Evolutionary conservation across 2,329 filamentous ascomycete genomes (phyloP).

Genomic region (Plenodomus tracheiphilus): DNA sequence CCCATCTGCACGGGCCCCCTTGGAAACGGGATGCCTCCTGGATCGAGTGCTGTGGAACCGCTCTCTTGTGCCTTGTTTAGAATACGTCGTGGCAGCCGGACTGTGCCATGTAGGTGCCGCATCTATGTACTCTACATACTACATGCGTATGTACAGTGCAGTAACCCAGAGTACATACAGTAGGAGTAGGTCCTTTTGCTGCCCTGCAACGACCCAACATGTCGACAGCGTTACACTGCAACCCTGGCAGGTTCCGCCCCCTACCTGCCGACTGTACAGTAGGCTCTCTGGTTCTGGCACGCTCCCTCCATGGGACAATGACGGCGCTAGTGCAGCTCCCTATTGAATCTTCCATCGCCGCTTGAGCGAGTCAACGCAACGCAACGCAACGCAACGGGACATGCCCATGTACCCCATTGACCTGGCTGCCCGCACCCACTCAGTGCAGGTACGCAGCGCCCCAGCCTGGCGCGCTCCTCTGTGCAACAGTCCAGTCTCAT

Average conservation of each 20-base stretch:
- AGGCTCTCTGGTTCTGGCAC: too few relatives aligned
- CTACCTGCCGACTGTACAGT: not conserved
- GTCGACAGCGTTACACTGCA: conserved; percentile 15
- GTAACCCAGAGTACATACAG: too few relatives aligned
- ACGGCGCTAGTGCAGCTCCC: conserved; percentile 18
- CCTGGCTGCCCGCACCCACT: conserved; percentile 15
- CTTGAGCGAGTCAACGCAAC: too few relatives aligned
- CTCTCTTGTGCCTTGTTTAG: not conserved
- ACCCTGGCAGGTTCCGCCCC: conserved; percentile 16
- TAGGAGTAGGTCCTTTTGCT: not conserved
- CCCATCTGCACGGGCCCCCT: not conserved
- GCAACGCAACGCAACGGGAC: too few relatives aligned
- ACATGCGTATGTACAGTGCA: too few relatives aligned
- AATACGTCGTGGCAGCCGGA: not conserved
- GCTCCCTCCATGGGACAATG: too few relatives aligned
- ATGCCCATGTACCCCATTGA: conserved; percentile 2
- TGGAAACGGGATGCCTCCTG: not conserved
- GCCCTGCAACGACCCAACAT: not conserved
- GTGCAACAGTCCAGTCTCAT: too few relatives aligned
- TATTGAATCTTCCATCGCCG: conserved; percentile 16
- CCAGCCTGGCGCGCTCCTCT: conserved; percentile 15
- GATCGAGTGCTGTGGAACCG: not conserved
- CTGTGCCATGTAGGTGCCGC: too few relatives aligned
- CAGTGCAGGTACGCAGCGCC: conserved; percentile 32
- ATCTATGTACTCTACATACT: too few relatives aligned